Percentiles rank a stretch among this genome's conserved stretches.
Conservation (phyloP, 768 basidiomycete genomes). For the Austroboletus festivus region DNA sequence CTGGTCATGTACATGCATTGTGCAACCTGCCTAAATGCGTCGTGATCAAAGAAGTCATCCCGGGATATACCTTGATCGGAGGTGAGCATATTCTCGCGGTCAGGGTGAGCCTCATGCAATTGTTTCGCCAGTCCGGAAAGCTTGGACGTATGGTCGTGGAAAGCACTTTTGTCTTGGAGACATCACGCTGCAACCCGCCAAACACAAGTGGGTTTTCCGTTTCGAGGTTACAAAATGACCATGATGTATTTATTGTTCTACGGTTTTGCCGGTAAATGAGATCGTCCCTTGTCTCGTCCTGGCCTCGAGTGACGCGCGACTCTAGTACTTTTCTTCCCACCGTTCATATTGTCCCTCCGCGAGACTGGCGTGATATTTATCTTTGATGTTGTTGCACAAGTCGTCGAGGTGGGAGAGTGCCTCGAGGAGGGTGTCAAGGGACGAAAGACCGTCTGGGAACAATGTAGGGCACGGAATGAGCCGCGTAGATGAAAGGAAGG, state of each 20-base stretch:
- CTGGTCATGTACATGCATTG: constrained; percentile 15
- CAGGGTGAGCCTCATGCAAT: not conserved
- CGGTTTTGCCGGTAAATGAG: not conserved
- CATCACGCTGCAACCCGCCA: constrained; percentile 14
- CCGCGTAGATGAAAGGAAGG: not conserved
- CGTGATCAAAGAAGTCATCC: constrained; percentile 4
- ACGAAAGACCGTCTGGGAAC: constrained; percentile 75
- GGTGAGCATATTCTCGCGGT: constrained; percentile 2
- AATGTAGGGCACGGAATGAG: not conserved
- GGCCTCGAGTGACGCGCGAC: too few species aligned
- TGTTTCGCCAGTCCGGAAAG: constrained; percentile 19
- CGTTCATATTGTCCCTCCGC: constrained; percentile 51
- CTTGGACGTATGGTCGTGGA: constrained; percentile 28
- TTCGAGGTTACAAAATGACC: constrained; percentile 11
- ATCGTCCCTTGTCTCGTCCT: constrained; percentile 4
- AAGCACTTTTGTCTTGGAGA: constrained; percentile 25
- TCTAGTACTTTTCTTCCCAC: constrained; percentile 67
- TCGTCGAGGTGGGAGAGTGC: constrained; percentile 78
- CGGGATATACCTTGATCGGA: constrained; percentile 21
- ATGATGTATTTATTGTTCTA: not conserved
- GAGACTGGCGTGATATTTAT: constrained; percentile 62
- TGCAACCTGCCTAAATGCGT: constrained; percentile 16
- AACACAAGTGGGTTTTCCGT: constrained; percentile 29
- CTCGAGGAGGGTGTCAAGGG: constrained; percentile 71
- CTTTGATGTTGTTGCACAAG: constrained; percentile 68